Evolutionary conservation across 805 yeast species (phyloP).

Genomic region (Ogataea salicorniae): DNA sequence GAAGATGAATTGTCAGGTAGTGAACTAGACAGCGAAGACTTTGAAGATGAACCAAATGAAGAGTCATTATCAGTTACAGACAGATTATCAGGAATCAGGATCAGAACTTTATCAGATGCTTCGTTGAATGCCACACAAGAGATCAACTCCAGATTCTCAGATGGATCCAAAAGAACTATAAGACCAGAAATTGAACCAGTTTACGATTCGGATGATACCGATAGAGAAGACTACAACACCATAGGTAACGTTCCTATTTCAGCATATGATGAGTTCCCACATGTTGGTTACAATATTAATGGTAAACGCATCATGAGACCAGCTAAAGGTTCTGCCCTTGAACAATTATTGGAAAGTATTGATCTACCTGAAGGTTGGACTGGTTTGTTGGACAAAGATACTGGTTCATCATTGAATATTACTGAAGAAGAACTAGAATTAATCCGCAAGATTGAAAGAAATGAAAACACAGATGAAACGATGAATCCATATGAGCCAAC

Average conservation of each 20-base stretch:
- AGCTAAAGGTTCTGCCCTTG: slow-evolving; percentile 92
- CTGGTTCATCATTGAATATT: slow-evolving; percentile 80
- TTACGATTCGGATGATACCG: slow-evolving; percentile 94
- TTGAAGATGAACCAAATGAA: slow-evolving; percentile 50
- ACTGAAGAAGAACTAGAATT: slow-evolving; percentile 85
- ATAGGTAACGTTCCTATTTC: slow-evolving; percentile 91
- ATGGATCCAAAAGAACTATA: slow-evolving; percentile 73
- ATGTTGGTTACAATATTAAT: slow-evolving; percentile 92
- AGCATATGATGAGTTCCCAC: slow-evolving; percentile 96
- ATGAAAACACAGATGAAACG: slow-evolving; percentile 74
- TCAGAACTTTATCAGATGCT: slow-evolving; percentile 44
- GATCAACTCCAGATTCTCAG: slow-evolving; percentile 52
- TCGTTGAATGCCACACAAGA: slow-evolving; percentile 29
- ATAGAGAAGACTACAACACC: slow-evolving; percentile 72
- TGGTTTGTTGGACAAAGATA: slow-evolving; percentile 83
- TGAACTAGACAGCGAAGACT: slow-evolving; percentile 34
- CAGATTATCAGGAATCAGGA: slow-evolving; percentile 47
- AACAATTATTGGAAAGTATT: slow-evolving; percentile 79
- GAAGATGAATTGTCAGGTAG: slow-evolving; percentile 32
- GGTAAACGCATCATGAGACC: slow-evolving; percentile 99
- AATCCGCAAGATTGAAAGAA: slow-evolving; percentile 77
- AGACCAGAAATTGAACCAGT: slow-evolving; percentile 90
- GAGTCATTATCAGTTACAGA: slow-evolving; percentile 48
- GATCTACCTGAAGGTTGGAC: slow-evolving; percentile 99
- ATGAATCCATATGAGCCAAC: slow-evolving; percentile 90